Evolutionary conservation across 2,329 filamentous ascomycete genomes (phyloP), one percentile per base, ranked within the genome.

Genomic region (Alternaria postmessia): DNA sequence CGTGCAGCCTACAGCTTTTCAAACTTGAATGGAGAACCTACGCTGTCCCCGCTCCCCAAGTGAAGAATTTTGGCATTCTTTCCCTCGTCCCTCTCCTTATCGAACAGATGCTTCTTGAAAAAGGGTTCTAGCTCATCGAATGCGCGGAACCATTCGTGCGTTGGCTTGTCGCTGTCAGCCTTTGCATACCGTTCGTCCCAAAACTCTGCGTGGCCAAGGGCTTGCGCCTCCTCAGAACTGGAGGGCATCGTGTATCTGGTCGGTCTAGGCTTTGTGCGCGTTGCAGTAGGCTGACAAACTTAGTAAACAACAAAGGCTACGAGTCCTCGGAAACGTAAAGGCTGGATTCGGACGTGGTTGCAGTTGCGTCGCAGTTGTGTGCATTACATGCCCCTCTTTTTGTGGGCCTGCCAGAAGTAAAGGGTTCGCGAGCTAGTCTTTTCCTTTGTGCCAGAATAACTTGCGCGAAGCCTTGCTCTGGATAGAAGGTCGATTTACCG

Each of bases 1-100:
- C 7, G 44, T 3, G 32, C 24, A 42, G 16, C n/a, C 18, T 18
- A 18, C 12, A 28, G 5, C 11, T 6, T 34, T 51, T 2, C 46
- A 22, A 42, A 16, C 1, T n/a, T 9, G 5, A 16, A n/a, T 14
- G 39, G 18, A 26, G 22, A 18, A 54, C 55, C 20, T 70, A 87
- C 86, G 71, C 85, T 88, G 65, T 88, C 85, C 7, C 86, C 86
- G 8, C 81, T 86, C 0, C 86, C 86, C 5, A 88, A 75, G 71
- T 88, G 86, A 14, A 88, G 67, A n/a, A 88, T 81, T 11, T 72
- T 60, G 0, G 82, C 82, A 16, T 28, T 9, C 18, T 59, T 67
- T n/a, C 73, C 68, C 0, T 74, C 64, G 0, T 79, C 61, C 9
- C 61, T 61, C 16, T 69, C 66, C 1, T 68, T 59, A 7, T 71